Base-by-base conservation (phyloP, 176 grass and related monocot species). In the Areca catechu region DNA sequence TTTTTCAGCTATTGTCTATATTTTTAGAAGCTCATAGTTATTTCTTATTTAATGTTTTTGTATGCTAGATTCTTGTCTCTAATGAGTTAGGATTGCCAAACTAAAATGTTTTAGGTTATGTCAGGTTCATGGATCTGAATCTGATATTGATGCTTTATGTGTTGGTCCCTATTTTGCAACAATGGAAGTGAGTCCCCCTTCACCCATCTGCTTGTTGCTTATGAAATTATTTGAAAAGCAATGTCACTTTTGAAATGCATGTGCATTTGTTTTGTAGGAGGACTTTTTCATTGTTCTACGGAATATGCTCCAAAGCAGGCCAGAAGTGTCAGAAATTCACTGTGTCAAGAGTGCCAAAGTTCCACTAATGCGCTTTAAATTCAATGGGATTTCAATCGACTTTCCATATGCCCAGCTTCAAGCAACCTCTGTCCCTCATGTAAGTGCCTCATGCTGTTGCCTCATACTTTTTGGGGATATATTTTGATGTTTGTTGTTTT, bases 71-170 rank as follows among this genome's bases (percentile, higher is more conserved):
- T 29, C 5, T 29, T 29, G 27, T 75, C 6, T 37, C 30, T 53
- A 49, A 50, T 28, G 25, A 0, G 6, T 29, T 29, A 29, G 5
- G 27, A 29, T 29, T 29, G 27, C 27, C 27, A 29, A 29, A 29
- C 27, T 29, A 29, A 29, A 29, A 29, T 29, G 6, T 29, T 27
- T 29, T 29, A 5, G 5, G 27, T 23, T 60, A 61, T 62, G 71
- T 48, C 63, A 89, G 81, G 81, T 79, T 60, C 76, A 85, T 75
- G 81, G 81, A 81, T 71, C 70, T 72, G 81, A 81, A 75, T 89
- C 86, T 60, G 81, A 89, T 50, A 89, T 89, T 37, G 86, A 89
- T 75, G 77, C 55, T 15, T 62, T 85, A 19, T 89, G 81, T 69
- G 50, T 89, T 65, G 86, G 81, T 25, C 86, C 86, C n/a, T 67